phyloP scores from a whole-genome alignment of 176 grass and related monocot species.

The Aegilops longissima region DNA sequence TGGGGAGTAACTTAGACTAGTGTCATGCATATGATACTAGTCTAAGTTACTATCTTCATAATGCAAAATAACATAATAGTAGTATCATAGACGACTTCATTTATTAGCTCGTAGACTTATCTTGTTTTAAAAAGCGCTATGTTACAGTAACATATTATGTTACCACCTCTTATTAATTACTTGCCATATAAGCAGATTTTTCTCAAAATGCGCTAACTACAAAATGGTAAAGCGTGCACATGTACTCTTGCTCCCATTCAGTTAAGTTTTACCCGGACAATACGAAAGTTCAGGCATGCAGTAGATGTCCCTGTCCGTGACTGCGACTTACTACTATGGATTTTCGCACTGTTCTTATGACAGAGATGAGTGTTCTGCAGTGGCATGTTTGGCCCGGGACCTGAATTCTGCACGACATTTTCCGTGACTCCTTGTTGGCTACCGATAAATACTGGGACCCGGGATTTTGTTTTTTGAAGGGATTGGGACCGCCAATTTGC shows the following conservation, averaged over 20 bases:
- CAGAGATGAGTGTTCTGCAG: neutral
- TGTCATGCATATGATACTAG: no score
- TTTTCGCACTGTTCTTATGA: neutral
- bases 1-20: no score
- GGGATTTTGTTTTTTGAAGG: no score
- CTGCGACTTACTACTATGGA: neutral
- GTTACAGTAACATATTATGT: no score
- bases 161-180: no score
- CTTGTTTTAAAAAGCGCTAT: no score
- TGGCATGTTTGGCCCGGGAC: neutral
- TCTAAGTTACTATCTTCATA: no score
- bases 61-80: no score
- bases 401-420: constrained; percentile 8
- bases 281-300: neutral
- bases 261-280: neutral
- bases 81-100: no score
- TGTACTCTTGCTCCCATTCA: neutral
- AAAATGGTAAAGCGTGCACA: neutral
- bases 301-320: neutral
- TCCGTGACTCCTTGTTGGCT: neutral
- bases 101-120: no score
- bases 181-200: no score
- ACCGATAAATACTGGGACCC: constrained; percentile 14
- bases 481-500: constrained; percentile 24
- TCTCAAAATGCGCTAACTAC: neutral